Conservation (phyloP, 805 yeast genomes). For the Monosporozyma yasuniensis region DNA sequence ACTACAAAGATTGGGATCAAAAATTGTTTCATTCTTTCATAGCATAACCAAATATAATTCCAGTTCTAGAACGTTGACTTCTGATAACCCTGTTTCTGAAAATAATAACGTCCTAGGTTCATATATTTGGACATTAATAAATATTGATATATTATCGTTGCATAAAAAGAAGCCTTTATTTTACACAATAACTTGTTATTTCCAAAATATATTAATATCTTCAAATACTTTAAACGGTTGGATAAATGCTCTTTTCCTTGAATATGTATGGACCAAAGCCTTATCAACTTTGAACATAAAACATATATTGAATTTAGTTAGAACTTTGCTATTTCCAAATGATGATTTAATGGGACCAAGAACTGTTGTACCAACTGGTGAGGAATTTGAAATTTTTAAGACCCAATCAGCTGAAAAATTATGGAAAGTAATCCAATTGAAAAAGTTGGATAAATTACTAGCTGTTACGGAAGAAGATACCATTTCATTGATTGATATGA, state of each 20-base stretch:
- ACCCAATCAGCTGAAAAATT: slow-evolving; percentile 21
- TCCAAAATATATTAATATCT: slow-evolving; percentile 5
- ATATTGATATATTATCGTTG: slow-evolving; percentile 11
- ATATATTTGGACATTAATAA: slow-evolving; percentile 15
- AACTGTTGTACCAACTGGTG: slow-evolving; percentile 33
- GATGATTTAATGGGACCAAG: slow-evolving; percentile 45
- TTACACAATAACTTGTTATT: slow-evolving; percentile 21
- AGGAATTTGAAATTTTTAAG: slow-evolving; percentile 31
- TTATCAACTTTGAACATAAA: slow-evolving; percentile 14
- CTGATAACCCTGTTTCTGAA: background rate
- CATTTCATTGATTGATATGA: slow-evolving; percentile 20
- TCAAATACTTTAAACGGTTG: background rate
- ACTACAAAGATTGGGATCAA: background rate
- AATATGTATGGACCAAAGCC: slow-evolving; percentile 10
- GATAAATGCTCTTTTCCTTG: background rate
- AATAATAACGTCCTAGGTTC: slow-evolving; percentile 5
- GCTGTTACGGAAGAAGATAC: slow-evolving; percentile 20
- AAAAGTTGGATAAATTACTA: slow-evolving; percentile 11
- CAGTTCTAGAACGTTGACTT: background rate
- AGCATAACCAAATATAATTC: background rate
- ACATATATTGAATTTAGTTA: slow-evolving; percentile 19
- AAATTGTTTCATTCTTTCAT: background rate
- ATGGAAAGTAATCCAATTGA: slow-evolving; percentile 14
- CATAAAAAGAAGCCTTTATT: slow-evolving; percentile 28
- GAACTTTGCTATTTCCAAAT: slow-evolving; percentile 38